phyloP scores from a whole-genome alignment of 768 basidiomycete genomes.

The Boletus fagicola region DNA sequence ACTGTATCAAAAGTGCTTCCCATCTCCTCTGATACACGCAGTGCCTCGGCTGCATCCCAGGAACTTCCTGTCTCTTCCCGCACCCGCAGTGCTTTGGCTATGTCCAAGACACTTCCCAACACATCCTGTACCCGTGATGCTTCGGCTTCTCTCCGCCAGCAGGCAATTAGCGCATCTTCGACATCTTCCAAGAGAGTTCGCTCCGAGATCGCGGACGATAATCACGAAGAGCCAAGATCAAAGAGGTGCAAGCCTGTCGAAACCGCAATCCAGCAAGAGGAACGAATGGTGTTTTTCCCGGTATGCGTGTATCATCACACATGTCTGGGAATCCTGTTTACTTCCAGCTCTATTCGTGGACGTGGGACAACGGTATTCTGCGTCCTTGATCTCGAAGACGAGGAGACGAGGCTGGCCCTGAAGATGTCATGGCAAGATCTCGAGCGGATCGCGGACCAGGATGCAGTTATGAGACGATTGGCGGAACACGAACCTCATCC shows the following conservation, averaged over 20 bases:
- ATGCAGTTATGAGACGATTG: not conserved
- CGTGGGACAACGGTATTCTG: conserved; percentile 7
- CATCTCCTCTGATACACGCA: no score
- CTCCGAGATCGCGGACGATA: not conserved
- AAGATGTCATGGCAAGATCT: conserved; percentile 13
- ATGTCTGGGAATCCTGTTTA: conserved; percentile 8
- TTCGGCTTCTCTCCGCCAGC: not conserved
- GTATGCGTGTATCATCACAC: not conserved
- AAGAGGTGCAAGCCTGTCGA: not conserved
- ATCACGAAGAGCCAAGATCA: not conserved
- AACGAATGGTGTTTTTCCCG: not conserved
- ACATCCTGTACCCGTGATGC: no score
- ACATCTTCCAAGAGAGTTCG: not conserved
- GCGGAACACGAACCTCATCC: not conserved
- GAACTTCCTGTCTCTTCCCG: no score
- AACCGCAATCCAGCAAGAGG: not conserved
- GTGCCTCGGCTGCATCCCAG: no score
- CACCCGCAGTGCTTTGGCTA: no score
- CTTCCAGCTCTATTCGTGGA: conserved; percentile 10
- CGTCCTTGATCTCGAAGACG: not conserved
- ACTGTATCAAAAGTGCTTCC: no score
- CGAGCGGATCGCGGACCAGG: not conserved
- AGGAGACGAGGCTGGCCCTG: not conserved
- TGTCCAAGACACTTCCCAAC: no score
- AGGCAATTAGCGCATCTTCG: not conserved